Base-by-base conservation (phyloP, 2,329 filamentous ascomycete genomes). In the Trichoderma sp. region DNA sequence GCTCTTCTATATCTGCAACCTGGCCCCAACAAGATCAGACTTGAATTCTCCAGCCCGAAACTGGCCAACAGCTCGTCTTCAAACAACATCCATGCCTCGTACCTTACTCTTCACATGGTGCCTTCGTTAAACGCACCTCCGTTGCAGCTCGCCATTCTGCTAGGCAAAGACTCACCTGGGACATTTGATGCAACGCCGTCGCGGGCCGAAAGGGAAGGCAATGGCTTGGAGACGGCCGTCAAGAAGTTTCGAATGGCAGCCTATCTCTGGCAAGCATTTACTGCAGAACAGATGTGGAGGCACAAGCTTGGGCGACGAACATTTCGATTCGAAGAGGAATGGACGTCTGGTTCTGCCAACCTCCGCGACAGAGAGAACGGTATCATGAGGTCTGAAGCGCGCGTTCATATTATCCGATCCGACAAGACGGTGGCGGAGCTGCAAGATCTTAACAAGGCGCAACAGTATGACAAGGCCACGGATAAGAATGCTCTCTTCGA, bases 231-330 rank as follows among this genome's bases (percentile, higher is more conserved):
- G 12, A 91, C 91, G 8, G 97, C 97, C 0, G 89, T 97, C 69
- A 91, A 91, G 80, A 99, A 99, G 83, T 98, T 97, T 82, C 91
- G 95, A 77, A 98, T 97, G 93, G 93, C 95, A 21, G 96, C 95
- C 29, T 98, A 98, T 82, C 88, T 98, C 16, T 98, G 97, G 95
- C 97, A 99, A 83, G 95, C 95, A 8, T 98, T 97, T 81, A 98
- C 96, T 0, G 95, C 94, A 7, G 97, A 99, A 83, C 95, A 98
- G 83, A 98, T 98, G 96, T 93, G 91, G 83, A 92, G 95, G 77
- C 94, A 98, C 82, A 94, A 93, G 76, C 91, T 98, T 79, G 95
- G 95, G 11, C 90, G 96, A 75, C 91, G 96, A 75, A 92, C 91
- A 71, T 98, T 98, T 83, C 90, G 95, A 60, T 95, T 97, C 77